Percentiles rank a stretch among this genome's conserved stretches.
Evolutionary conservation across 768 basidiomycete species (phyloP).

Genomic region (Lentinula edodes): DNA sequence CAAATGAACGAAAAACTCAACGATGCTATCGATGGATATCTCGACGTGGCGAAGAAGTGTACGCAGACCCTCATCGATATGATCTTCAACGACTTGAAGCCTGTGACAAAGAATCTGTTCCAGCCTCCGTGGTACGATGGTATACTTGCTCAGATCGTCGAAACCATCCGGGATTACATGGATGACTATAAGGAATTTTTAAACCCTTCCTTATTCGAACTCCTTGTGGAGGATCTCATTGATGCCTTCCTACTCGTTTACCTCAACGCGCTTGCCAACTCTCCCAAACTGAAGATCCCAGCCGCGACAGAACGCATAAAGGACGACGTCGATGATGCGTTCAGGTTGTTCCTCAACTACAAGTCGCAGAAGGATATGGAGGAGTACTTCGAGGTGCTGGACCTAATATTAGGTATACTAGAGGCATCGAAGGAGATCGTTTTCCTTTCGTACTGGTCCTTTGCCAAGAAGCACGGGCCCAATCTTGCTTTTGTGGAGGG

Average conservation of each 20-base stretch:
- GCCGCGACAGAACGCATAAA: conserved; percentile 78
- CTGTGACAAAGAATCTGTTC: conserved; percentile 82
- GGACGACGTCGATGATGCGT: conserved; percentile 72
- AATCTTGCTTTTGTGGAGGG: conserved; percentile 89
- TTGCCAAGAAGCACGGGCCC: conserved; percentile 91
- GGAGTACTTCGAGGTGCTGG: conserved; percentile 77
- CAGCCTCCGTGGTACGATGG: conserved; percentile 87
- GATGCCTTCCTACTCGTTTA: conserved; percentile 89
- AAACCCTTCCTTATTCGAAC: conserved; percentile 85
- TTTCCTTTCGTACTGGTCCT: conserved; percentile 90
- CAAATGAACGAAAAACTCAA: conserved; percentile 84
- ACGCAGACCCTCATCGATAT: conserved; percentile 91
- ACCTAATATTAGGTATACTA: conserved; percentile 74
- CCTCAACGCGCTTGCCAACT: conserved; percentile 79
- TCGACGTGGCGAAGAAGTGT: conserved; percentile 98
- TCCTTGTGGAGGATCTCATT: conserved; percentile 88
- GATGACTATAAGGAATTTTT: conserved; percentile 89
- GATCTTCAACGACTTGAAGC: conserved; percentile 91
- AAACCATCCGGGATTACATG: conserved; percentile 97
- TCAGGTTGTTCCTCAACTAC: conserved; percentile 74
- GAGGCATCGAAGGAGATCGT: conserved; percentile 85
- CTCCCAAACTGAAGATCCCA: conserved; percentile 84
- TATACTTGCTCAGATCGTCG: conserved; percentile 80
- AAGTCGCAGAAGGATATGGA: conserved; percentile 81
- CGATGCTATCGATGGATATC: conserved; percentile 95